Conservation (phyloP, 2,329 filamentous ascomycete genomes). For the Stagonosporopsis chrysanthemi region DNA sequence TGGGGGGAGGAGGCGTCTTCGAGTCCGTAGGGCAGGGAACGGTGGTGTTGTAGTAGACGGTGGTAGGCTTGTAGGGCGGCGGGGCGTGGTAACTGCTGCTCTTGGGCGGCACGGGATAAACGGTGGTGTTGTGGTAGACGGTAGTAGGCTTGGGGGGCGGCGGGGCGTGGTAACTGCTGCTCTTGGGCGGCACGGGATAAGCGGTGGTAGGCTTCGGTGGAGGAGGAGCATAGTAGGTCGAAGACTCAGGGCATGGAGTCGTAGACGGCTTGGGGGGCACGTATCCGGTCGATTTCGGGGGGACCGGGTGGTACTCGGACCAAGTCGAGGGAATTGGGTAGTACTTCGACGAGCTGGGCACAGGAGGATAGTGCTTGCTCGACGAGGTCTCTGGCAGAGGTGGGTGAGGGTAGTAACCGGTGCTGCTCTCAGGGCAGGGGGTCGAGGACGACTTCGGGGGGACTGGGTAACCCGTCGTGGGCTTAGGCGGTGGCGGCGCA, state of each 20-base stretch:
- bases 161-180: slow-evolving; percentile 2
- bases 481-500: not conserved
- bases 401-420: slow-evolving; percentile 1
- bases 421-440: slow-evolving; percentile 22
- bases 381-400: not conserved
- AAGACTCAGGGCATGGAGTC: slow-evolving; percentile 19
- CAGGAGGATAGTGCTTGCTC: slow-evolving; percentile 6
- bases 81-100: slow-evolving; percentile 4
- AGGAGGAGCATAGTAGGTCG: slow-evolving; percentile 3
- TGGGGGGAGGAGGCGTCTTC: slow-evolving; percentile 14
- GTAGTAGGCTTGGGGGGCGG: slow-evolving; percentile 11
- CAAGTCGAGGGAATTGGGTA: not conserved
- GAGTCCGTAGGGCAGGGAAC: slow-evolving; percentile 12
- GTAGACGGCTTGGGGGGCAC: slow-evolving; percentile 10
- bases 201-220: slow-evolving; percentile 11
- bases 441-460: not conserved
- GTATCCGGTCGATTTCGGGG: not conserved
- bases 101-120: slow-evolving; percentile 1
- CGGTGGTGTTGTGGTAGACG: slow-evolving; percentile 15
- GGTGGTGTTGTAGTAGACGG: slow-evolving; percentile 19
- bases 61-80: slow-evolving; percentile 7
- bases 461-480: slow-evolving; percentile 1
- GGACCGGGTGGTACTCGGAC: not conserved
- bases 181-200: slow-evolving; percentile 2
- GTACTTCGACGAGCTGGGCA: slow-evolving; percentile 9